These are phyloP conservation scores for Calonectria montana DNA, from an alignment of 2,329 filamentous ascomycete genomes.

Conservation along the genomic window DNA sequence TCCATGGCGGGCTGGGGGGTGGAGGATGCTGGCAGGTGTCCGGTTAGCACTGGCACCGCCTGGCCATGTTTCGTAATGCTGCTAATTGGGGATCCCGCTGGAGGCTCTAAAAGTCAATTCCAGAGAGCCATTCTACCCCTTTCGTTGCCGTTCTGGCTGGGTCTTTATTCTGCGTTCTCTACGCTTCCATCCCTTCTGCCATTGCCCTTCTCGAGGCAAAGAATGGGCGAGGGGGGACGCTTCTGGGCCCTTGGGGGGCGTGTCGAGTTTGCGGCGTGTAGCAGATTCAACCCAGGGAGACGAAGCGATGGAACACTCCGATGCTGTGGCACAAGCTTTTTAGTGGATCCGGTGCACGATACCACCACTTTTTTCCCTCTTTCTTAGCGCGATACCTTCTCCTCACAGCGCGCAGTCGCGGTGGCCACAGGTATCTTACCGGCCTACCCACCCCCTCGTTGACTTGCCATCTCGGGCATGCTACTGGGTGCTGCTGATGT, in stretches of 20 bases:
- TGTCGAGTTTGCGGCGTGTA: background rate
- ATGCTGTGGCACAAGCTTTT: conserved; percentile 22
- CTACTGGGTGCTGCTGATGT: conserved; percentile 14
- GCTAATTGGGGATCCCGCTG: background rate
- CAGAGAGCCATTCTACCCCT: background rate
- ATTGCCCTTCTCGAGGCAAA: background rate
- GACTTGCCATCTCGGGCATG: conserved; percentile 12
- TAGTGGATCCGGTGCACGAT: conserved; percentile 11
- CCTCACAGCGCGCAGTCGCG: background rate
- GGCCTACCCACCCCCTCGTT: background rate
- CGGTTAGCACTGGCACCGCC: background rate
- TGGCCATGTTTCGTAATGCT: background rate
- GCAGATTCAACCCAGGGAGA: conserved; percentile 3
- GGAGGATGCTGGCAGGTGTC: background rate
- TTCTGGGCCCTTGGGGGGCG: background rate
- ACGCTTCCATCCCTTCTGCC: background rate
- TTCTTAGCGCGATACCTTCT: conserved; percentile 10
- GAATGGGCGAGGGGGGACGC: background rate
- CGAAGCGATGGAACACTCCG: conserved; percentile 18
- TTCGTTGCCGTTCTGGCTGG: background rate
- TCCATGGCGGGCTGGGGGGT: conserved; percentile 1
- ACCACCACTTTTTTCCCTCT: conserved; percentile 10
- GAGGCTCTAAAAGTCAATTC: conserved; percentile 2
- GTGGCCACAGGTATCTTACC: background rate
- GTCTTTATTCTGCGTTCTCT: background rate